Percentiles rank a stretch among this genome's conserved stretches.
Evolutionary conservation across 1,284 basidiomycete species (phyloP).

Genomic region (Melampsora larici-populina): DNA sequence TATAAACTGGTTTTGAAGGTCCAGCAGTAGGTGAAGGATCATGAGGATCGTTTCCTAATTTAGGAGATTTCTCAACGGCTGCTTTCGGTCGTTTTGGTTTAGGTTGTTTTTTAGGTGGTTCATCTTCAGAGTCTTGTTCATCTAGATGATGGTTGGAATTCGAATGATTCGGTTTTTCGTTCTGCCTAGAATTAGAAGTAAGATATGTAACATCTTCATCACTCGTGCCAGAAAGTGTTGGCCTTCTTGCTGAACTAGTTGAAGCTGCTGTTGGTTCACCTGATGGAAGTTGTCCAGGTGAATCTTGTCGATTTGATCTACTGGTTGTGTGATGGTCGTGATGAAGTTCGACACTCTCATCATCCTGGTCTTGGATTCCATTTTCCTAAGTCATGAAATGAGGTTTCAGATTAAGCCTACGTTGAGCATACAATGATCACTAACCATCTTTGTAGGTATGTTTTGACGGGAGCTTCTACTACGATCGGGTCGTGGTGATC

Average conservation of each 20-base stretch:
- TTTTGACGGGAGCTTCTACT: not conserved
- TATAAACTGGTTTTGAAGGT: not conserved
- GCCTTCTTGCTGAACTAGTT: not conserved
- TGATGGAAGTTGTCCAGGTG: slow-evolving; percentile 1
- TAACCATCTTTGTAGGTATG: not conserved
- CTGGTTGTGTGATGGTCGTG: not conserved
- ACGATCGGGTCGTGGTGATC: not conserved
- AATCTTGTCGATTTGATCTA: not conserved
- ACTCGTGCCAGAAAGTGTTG: not conserved
- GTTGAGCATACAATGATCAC: not conserved
- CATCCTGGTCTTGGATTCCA: not conserved
- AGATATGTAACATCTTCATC: slow-evolving; percentile 5
- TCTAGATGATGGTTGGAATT: not conserved
- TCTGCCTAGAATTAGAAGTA: not conserved
- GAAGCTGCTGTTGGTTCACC: slow-evolving; percentile 1
- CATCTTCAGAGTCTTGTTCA: not conserved
- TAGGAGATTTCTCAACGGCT: not conserved
- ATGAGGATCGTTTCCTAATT: not conserved
- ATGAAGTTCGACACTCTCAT: not conserved
- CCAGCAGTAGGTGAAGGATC: not conserved
- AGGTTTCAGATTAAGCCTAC: not conserved
- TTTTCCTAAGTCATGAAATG: not conserved
- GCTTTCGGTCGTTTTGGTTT: slow-evolving; percentile 26
- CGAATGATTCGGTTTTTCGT: slow-evolving; percentile 8
- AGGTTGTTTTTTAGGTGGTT: not conserved